Evolutionary conservation across 2,329 filamentous ascomycete genomes (phyloP).

Genomic region (Diplodia mutila): DNA sequence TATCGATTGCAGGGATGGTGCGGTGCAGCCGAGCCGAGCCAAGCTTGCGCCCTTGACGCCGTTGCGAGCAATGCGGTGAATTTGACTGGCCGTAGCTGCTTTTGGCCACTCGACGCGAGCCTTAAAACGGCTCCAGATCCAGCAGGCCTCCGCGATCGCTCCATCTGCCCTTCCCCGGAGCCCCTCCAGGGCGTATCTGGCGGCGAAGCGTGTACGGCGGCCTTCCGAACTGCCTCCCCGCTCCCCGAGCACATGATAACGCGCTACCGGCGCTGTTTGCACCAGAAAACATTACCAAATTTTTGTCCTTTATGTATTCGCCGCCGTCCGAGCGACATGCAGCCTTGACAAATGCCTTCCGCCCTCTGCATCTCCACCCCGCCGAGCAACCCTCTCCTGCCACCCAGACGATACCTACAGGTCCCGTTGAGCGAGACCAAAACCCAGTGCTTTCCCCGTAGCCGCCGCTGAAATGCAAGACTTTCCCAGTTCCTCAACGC

Average conservation of each 20-base stretch:
- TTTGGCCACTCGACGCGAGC: slow-evolving; percentile 8
- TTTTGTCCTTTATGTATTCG: slow-evolving; percentile 7
- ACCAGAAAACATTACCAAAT: slow-evolving; percentile 25
- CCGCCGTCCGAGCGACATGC: slow-evolving; percentile 1
- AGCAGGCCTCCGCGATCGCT: slow-evolving; percentile 19
- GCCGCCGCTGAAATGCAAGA: slow-evolving; percentile 24
- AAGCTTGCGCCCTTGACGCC: slow-evolving; percentile 27
- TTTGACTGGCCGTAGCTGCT: slow-evolving; percentile 10
- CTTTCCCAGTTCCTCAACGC: not conserved
- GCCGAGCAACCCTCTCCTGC: not conserved
- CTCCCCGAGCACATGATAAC: slow-evolving; percentile 2
- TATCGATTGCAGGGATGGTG: slow-evolving; percentile 22
- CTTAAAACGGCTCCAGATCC: slow-evolving; percentile 17
- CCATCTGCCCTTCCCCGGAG: not conserved
- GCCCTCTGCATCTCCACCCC: not conserved
- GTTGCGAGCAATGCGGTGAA: slow-evolving; percentile 4
- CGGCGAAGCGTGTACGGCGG: slow-evolving; percentile 23
- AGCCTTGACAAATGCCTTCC: slow-evolving; percentile 13
- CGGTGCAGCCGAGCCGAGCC: slow-evolving; percentile 16
- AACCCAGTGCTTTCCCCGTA: not conserved
- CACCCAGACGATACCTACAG: not conserved
- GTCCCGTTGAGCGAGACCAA: not conserved
- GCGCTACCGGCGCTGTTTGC: not conserved
- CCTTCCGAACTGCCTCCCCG: not conserved
- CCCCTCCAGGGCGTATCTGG: slow-evolving; percentile 6